Conservation (phyloP, 75 land plant genomes). For the Cunninghamia lanceolata region DNA sequence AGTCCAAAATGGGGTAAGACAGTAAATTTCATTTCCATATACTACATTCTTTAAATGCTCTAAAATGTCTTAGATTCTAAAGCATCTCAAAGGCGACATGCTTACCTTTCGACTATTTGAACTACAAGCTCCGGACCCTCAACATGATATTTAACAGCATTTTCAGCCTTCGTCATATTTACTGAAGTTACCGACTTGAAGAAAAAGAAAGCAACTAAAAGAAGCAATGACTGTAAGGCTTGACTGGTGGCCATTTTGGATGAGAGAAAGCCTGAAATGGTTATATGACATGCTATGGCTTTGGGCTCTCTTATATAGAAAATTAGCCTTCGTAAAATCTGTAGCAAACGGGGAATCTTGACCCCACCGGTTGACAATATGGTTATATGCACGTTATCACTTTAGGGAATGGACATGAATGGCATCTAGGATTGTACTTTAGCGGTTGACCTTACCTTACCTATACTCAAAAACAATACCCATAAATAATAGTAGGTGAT, state of each 20-base stretch:
- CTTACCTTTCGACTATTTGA: conserved; percentile 2
- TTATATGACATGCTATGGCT: background rate
- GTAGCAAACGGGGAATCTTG: background rate
- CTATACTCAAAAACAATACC: too few species aligned
- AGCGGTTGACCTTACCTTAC: background rate
- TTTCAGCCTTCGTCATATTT: background rate
- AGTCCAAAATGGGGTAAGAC: background rate
- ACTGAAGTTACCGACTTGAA: background rate
- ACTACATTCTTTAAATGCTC: background rate
- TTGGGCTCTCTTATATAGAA: background rate
- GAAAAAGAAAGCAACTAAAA: background rate
- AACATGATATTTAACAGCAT: background rate
- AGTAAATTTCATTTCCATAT: background rate
- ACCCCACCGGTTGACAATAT: background rate
- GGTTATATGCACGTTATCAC: background rate
- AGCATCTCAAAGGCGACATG: background rate
- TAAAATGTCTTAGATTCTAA: background rate
- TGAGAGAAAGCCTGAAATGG: background rate
- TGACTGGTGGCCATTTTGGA: background rate
- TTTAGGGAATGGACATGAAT: background rate
- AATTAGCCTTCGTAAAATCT: background rate
- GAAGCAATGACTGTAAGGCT: background rate
- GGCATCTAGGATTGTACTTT: background rate
- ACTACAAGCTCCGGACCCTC: background rate
- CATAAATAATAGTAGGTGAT: too few species aligned